These are phyloP conservation scores for Dendrobium officinale DNA, from an alignment of 106 monocot species.

Conservation along the genomic window DNA sequence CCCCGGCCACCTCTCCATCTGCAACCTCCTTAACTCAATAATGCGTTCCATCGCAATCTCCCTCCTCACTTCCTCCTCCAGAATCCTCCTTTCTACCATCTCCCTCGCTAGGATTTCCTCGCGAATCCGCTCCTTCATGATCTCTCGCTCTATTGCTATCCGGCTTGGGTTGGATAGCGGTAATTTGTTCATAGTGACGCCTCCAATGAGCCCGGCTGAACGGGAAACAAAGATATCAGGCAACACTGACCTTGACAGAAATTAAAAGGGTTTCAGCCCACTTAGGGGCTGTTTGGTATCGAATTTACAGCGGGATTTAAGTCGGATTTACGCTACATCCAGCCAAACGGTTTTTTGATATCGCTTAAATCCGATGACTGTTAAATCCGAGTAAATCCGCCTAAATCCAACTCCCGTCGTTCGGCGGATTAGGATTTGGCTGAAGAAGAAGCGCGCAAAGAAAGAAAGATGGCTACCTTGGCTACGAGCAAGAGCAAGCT, in stretches of 20 bases:
- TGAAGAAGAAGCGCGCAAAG: no score
- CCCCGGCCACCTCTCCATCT: slow-evolving; percentile 1
- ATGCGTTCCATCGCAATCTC: slow-evolving; percentile 18
- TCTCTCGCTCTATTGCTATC: slow-evolving; percentile 3
- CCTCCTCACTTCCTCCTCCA: slow-evolving; percentile 28
- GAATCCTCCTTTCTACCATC: slow-evolving; percentile 12
- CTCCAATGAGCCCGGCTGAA: background rate
- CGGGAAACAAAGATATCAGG: background rate
- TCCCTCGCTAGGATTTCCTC: slow-evolving; percentile 21
- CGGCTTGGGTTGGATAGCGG: no score
- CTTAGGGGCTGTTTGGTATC: no score
- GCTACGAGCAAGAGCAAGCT: no score
- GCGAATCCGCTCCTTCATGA: slow-evolving; percentile 27
- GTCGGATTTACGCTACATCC: no score
- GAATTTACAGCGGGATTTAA: no score
- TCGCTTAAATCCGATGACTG: no score
- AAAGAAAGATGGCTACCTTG: no score
- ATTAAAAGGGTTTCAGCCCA: background rate
- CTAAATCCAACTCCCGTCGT: no score
- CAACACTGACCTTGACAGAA: background rate
- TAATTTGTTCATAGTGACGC: background rate
- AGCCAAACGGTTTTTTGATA: no score
- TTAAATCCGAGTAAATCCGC: no score
- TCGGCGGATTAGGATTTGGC: no score
- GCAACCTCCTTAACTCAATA: background rate